A percentile compares a stretch with the other conserved stretches of the same genome.
These are phyloP conservation scores for Amanita pallidorosea DNA, from an alignment of 768 basidiomycete genomes.

Conservation along the genomic window DNA sequence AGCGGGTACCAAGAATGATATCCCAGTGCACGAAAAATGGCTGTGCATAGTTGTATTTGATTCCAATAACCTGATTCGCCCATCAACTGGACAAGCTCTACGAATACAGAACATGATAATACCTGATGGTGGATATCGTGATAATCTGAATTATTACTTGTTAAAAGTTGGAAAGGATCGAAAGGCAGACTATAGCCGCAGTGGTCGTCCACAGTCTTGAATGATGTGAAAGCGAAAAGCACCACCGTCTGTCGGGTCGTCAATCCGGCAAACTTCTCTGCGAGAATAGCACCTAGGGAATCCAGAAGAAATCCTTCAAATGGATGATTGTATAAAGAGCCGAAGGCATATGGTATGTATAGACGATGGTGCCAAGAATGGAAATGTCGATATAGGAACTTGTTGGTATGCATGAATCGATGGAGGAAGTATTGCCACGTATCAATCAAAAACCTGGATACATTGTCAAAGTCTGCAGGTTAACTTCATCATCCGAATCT, in stretches of 20 bases:
- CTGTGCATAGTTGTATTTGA: constrained; percentile 93
- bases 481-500: background rate
- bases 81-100: background rate
- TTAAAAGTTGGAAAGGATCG: constrained; percentile 84
- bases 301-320: constrained; percentile 91
- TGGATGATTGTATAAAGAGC: constrained; percentile 95
- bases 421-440: constrained; percentile 99
- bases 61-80: constrained; percentile 50
- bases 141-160: constrained; percentile 88
- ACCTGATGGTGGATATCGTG: constrained; percentile 98
- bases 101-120: constrained; percentile 11
- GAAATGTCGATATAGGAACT: constrained; percentile 81
- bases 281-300: constrained; percentile 66
- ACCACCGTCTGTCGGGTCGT: constrained; percentile 74
- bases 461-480: constrained; percentile 5
- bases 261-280: constrained; percentile 60
- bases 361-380: constrained; percentile 94
- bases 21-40: constrained; percentile 98
- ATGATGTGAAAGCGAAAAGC: constrained; percentile 72
- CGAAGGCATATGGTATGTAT: constrained; percentile 95
- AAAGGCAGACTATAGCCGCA: constrained; percentile 86
- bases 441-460: constrained; percentile 77
- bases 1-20: constrained; percentile 67
- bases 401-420: constrained; percentile 83
- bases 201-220: constrained; percentile 95